Evolutionary conservation across 768 basidiomycete species (phyloP).

Genomic region (Lentinus tigrinus): DNA sequence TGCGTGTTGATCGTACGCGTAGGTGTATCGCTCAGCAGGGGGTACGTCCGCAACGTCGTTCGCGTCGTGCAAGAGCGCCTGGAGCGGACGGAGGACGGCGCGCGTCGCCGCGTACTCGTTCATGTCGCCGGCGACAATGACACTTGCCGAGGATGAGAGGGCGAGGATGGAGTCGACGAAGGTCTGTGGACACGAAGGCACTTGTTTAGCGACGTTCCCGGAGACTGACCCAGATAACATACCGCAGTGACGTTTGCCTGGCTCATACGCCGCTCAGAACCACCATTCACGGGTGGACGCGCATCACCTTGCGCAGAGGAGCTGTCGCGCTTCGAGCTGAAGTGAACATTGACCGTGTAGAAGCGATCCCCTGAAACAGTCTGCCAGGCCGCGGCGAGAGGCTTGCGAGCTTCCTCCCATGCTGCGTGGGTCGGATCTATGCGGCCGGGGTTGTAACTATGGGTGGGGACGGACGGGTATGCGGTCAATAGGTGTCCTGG

Average conservation of each 20-base stretch:
- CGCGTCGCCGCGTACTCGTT: slow-evolving; percentile 59
- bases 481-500: not conserved
- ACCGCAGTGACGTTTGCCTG: slow-evolving; percentile 55
- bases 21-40: slow-evolving; percentile 56
- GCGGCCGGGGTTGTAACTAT: slow-evolving; percentile 62
- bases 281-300: slow-evolving; percentile 56
- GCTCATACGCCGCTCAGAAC: slow-evolving; percentile 43
- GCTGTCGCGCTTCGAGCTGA: slow-evolving; percentile 57
- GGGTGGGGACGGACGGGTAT: not conserved
- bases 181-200: slow-evolving; percentile 30
- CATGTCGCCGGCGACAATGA: slow-evolving; percentile 59
- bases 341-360: slow-evolving; percentile 61
- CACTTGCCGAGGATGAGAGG: slow-evolving; percentile 42
- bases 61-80: slow-evolving; percentile 42
- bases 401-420: slow-evolving; percentile 59
- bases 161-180: slow-evolving; percentile 48
- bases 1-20: slow-evolving; percentile 57
- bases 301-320: slow-evolving; percentile 55
- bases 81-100: slow-evolving; percentile 47
- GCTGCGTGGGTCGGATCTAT: slow-evolving; percentile 55
- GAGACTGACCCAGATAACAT: slow-evolving; percentile 18
- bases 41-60: slow-evolving; percentile 50
- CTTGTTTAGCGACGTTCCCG: not conserved
- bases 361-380: slow-evolving; percentile 43
- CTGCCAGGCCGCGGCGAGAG: slow-evolving; percentile 57